These are phyloP conservation scores for Hypoxylon intermedium DNA, from an alignment of 495 filamentous ascomycete species.

Conservation along the genomic window DNA sequence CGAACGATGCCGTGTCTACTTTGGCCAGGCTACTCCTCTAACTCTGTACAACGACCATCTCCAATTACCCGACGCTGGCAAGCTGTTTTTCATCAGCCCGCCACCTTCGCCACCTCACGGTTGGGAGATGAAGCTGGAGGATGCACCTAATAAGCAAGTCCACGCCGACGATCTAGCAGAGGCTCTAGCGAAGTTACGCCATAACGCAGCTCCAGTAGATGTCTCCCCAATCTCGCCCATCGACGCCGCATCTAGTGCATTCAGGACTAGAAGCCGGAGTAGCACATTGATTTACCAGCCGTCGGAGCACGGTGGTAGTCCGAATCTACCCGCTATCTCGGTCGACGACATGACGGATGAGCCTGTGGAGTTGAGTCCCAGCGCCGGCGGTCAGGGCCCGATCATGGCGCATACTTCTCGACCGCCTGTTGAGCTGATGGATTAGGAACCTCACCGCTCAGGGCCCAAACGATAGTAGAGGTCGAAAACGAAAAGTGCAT, in stretches of 20 bases:
- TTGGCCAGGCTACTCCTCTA: slow-evolving; percentile 76
- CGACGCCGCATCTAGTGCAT: slow-evolving; percentile 28
- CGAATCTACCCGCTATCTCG: slow-evolving; percentile 83
- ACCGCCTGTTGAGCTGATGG: slow-evolving; percentile 92
- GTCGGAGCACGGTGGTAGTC: slow-evolving; percentile 74
- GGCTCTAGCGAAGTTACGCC: slow-evolving; percentile 74
- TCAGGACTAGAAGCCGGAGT: slow-evolving; percentile 54
- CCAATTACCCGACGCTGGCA: slow-evolving; percentile 80
- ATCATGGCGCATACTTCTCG: slow-evolving; percentile 77
- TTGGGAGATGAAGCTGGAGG: slow-evolving; percentile 89
- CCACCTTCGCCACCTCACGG: slow-evolving; percentile 90
- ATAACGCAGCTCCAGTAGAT: slow-evolving; percentile 39
- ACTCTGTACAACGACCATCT: slow-evolving; percentile 67
- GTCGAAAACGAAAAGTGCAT: slow-evolving; percentile 12
- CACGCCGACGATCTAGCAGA: slow-evolving; percentile 87
- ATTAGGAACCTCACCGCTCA: slow-evolving; percentile 38
- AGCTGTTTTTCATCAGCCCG: slow-evolving; percentile 96
- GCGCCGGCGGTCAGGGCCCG: slow-evolving; percentile 54
- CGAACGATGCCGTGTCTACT: slow-evolving; percentile 80
- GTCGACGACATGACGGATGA: slow-evolving; percentile 85
- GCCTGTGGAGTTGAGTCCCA: slow-evolving; percentile 52
- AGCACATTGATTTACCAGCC: slow-evolving; percentile 79
- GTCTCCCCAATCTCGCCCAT: slow-evolving; percentile 45
- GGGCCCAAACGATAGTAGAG: background rate
- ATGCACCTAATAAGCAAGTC: slow-evolving; percentile 90